A percentile compares a stretch with the other conserved stretches of the same genome.
These are phyloP conservation scores for Pseudogymnoascus sp. DNA, from an alignment of 2,329 filamentous ascomycete species.

Conservation along the genomic window DNA sequence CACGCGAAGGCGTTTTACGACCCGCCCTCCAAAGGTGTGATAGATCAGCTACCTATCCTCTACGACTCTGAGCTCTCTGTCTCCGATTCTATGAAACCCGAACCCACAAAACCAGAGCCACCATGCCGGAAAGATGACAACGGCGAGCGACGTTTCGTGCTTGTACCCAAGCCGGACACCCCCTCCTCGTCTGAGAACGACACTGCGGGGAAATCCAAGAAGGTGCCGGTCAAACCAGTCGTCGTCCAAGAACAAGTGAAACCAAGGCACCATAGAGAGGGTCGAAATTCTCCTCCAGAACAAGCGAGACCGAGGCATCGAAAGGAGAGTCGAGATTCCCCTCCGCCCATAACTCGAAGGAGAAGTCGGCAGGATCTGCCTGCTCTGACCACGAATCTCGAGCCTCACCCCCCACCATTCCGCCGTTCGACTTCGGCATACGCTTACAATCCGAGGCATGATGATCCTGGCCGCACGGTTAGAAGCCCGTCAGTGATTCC, in stretches of 20 bases:
- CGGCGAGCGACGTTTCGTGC: conserved; percentile 58
- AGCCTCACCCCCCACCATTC: conserved; percentile 27
- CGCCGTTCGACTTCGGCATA: conserved; percentile 28
- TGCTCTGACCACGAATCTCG: conserved; percentile 28
- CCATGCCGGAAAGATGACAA: conserved; percentile 36
- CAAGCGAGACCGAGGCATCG: background rate
- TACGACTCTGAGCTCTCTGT: conserved; percentile 47
- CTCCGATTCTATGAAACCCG: conserved; percentile 20
- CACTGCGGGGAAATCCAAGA: conserved; percentile 15
- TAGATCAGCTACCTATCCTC: conserved; percentile 64
- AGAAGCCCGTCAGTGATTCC: background rate
- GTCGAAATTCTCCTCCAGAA: background rate
- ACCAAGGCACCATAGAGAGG: conserved; percentile 1
- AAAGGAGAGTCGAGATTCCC: conserved; percentile 2
- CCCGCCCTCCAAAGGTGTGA: conserved; percentile 53
- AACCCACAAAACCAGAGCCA: conserved; percentile 32
- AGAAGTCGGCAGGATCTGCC: conserved; percentile 30
- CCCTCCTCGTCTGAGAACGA: conserved; percentile 22
- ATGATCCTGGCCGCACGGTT: conserved; percentile 18
- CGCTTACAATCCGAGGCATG: conserved; percentile 18
- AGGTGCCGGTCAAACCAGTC: conserved; percentile 1
- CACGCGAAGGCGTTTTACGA: conserved; percentile 44
- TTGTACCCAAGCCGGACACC: conserved; percentile 38
- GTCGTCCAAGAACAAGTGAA: conserved; percentile 9
- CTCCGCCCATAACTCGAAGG: conserved; percentile 15